These are phyloP conservation scores for Metarhizium rileyi DNA, from an alignment of 2,329 filamentous ascomycete genomes.

Conservation along the genomic window DNA sequence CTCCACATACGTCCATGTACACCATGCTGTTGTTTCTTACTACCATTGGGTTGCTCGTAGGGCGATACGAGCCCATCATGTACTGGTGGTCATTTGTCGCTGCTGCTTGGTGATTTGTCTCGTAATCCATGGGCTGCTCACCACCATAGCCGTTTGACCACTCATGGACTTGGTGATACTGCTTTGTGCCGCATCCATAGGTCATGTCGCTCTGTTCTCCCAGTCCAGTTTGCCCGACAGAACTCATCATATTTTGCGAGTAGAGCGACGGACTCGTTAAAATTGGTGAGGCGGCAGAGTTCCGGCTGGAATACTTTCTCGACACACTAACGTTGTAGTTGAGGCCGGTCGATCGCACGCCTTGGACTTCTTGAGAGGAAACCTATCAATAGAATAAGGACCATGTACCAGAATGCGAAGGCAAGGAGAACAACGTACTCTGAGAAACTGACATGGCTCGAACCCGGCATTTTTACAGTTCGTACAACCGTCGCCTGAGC, in stretches of 20 bases:
- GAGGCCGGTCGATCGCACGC: constrained; percentile 16
- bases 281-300: constrained; percentile 9
- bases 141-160: constrained; percentile 19
- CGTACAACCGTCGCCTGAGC: constrained; percentile 65
- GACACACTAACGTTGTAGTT: constrained; percentile 22
- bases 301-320: constrained; percentile 20
- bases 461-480: constrained; percentile 72
- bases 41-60: constrained; percentile 9
- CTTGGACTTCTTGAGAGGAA: constrained; percentile 20
- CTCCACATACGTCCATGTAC: constrained; percentile 18
- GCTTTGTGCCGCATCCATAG: constrained; percentile 16
- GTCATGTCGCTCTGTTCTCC: constrained; percentile 6
- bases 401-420: not conserved
- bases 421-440: constrained; percentile 49
- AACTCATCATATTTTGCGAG: not conserved
- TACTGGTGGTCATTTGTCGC: constrained; percentile 15
- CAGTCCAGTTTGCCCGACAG: constrained; percentile 1
- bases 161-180: constrained; percentile 15
- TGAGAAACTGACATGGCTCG: constrained; percentile 66
- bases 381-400: constrained; percentile 13
- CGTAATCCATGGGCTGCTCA: constrained; percentile 16
- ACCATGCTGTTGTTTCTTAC: constrained; percentile 12
- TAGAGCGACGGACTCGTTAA: not conserved
- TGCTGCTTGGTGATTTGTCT: constrained; percentile 13
- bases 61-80: constrained; percentile 17